phyloP scores from a whole-genome alignment of 192 early-diverging fungal genomes.

The Thamnidium elegans region DNA sequence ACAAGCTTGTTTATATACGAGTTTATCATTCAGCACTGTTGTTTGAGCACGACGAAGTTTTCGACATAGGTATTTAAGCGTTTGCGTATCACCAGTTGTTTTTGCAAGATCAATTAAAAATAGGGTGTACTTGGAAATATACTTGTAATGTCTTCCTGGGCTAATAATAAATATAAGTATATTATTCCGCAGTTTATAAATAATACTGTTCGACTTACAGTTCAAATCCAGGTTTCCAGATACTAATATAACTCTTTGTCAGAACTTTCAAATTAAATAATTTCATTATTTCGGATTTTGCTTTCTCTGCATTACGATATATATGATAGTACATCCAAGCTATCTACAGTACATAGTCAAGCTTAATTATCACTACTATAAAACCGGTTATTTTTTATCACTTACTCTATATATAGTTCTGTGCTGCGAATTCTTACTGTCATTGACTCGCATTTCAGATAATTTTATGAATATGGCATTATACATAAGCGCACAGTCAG shows the following conservation, averaged over 20 bases:
- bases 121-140: conserved; percentile 64
- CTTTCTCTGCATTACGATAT: conserved; percentile 51
- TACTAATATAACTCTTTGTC: conserved; percentile 56
- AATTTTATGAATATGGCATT: conserved; percentile 46
- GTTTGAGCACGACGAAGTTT: conserved; percentile 53
- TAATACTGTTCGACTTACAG: conserved; percentile 36
- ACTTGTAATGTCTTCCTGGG: conserved; percentile 74
- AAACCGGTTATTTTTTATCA: neutral
- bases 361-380: neutral
- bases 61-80: conserved; percentile 50
- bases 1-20: conserved; percentile 48
- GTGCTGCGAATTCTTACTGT: conserved; percentile 73
- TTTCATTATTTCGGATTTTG: conserved; percentile 56
- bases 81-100: conserved; percentile 55
- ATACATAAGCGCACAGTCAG: conserved; percentile 33
- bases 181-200: neutral
- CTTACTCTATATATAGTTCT: conserved; percentile 64
- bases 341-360: conserved; percentile 39
- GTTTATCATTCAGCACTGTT: conserved; percentile 51
- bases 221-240: conserved; percentile 81
- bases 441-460: conserved; percentile 49
- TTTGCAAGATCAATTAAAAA: conserved; percentile 61
- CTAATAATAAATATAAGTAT: conserved; percentile 28
- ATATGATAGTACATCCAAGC: conserved; percentile 63
- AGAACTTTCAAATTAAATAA: conserved; percentile 59